Evolutionary conservation across 2,329 filamentous ascomycete species (phyloP).

Genomic region (Trichoderma hamatum): DNA sequence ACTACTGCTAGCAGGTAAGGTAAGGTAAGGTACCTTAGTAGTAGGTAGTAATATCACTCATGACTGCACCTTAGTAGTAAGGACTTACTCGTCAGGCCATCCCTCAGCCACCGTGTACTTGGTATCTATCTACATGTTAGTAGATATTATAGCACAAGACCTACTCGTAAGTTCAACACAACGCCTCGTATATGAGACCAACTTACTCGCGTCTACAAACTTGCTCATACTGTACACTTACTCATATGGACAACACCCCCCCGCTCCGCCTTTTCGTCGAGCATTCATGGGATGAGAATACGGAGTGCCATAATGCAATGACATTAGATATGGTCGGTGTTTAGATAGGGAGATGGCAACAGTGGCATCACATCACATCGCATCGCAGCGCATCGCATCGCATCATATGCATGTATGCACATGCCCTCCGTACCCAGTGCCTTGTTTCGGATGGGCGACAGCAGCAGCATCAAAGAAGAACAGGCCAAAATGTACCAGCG

Average conservation of each 20-base stretch:
- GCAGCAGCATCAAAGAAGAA: not conserved
- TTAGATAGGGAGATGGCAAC: constrained; percentile 3
- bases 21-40: not conserved
- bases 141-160: not conserved
- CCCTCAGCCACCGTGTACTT: not conserved
- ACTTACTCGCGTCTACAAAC: not conserved
- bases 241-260: not conserved
- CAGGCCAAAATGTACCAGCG: not conserved
- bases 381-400: not conserved
- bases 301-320: constrained; percentile 3
- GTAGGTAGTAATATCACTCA: not conserved
- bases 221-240: not conserved
- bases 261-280: not conserved
- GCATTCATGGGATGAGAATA: not conserved
- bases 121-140: not conserved
- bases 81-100: not conserved
- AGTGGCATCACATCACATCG: not conserved
- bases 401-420: not conserved
- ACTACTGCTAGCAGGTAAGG: not conserved
- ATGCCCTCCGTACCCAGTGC: constrained; percentile 1
- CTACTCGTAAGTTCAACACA: not conserved
- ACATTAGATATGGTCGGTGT: not conserved
- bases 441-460: constrained; percentile 12
- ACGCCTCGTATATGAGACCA: not conserved
- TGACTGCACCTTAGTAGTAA: not conserved